Base-by-base conservation (phyloP, 805 yeast species). In the Wickerhamiella lipophila region DNA sequence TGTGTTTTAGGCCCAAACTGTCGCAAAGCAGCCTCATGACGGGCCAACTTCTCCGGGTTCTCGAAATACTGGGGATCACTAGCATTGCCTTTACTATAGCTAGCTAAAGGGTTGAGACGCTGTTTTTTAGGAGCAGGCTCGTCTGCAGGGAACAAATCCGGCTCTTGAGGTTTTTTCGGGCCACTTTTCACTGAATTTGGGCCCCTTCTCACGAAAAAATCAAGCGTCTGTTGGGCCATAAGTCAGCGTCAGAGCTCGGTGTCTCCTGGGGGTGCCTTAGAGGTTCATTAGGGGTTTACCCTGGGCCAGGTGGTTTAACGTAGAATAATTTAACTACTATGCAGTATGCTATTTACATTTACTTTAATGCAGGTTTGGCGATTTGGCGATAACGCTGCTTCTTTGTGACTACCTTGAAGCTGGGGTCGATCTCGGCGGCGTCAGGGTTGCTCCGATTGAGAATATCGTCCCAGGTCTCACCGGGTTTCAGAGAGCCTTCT, bases 391-490 rank as follows among this genome's bases (percentile, higher is more conserved):
- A 45, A 32, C 55, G 54, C 35, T 41, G 44, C 67, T 78, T 80
- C 64, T 76, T 79, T 36, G 73, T 68, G 13, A 78, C 83, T 26
- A 81, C 85, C 63, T 79, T 77, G 65, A 77, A 76, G 50, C 67
- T 60, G 18, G 67, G 62, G 53, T 65, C 71, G 63, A 65, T 47
- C 64, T 64, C 68, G 27, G 58, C 58, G 5, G 38, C 38, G 15
- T 53, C 58, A 8, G 65, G 60, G 40, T 54, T 55, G 46, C 58
- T 58, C 50, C 62, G 64, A 23, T 69, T 65, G 47, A 83, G 68
- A 3, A 88, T 92, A 51, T 79, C 82, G 45, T 74, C 71, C 96
- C 96, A 87, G 38, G 78, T 71, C 55, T 76, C 70, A 7, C 63
- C 61, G 50, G 75, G 73, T 43, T 64, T 64, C 26, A 67, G 64